Conservation (phyloP, 2,329 filamentous ascomycete genomes). For the Daldinia sp. region DNA sequence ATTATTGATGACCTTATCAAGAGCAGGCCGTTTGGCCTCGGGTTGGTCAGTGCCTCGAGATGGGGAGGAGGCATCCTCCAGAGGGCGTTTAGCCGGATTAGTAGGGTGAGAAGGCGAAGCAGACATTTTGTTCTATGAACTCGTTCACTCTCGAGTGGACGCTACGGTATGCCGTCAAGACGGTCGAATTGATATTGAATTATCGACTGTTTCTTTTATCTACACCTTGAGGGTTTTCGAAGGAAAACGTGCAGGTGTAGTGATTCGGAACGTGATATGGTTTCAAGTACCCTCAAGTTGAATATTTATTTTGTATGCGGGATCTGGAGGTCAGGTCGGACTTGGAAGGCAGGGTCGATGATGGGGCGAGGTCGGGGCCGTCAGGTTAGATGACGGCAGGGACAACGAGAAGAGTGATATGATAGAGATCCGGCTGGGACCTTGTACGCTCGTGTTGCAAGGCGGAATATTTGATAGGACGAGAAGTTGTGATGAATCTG, state of each 20-base stretch:
- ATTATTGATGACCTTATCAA: conserved; percentile 87
- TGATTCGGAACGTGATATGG: conserved; percentile 59
- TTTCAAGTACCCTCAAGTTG: conserved; percentile 40
- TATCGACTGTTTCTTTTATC: conserved; percentile 69
- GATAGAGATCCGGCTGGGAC: conserved; percentile 35
- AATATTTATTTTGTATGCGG: conserved; percentile 37
- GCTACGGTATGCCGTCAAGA: conserved; percentile 47
- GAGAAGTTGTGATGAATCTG: conserved; percentile 33
- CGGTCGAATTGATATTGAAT: conserved; percentile 53
- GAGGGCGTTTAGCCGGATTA: conserved; percentile 85
- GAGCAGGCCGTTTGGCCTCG: conserved; percentile 93
- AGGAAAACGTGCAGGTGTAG: conserved; percentile 93
- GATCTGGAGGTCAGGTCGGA: conserved; percentile 43
- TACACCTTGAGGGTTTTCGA: conserved; percentile 87
- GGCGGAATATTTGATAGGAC: conserved; percentile 28
- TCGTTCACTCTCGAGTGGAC: conserved; percentile 35
- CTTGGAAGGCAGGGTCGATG: conserved; percentile 43
- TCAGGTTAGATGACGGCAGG: conserved; percentile 34
- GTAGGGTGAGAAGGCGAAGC: conserved; percentile 72
- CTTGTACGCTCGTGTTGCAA: conserved; percentile 38
- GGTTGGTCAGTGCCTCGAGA: conserved; percentile 91
- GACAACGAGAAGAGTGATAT: conserved; percentile 36
- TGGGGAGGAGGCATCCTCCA: conserved; percentile 96
- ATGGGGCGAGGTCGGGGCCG: conserved; percentile 43
- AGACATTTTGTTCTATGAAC: conserved; percentile 70